These are phyloP conservation scores for Penicillium canescens DNA, from an alignment of 495 filamentous ascomycete genomes.

Conservation along the genomic window DNA sequence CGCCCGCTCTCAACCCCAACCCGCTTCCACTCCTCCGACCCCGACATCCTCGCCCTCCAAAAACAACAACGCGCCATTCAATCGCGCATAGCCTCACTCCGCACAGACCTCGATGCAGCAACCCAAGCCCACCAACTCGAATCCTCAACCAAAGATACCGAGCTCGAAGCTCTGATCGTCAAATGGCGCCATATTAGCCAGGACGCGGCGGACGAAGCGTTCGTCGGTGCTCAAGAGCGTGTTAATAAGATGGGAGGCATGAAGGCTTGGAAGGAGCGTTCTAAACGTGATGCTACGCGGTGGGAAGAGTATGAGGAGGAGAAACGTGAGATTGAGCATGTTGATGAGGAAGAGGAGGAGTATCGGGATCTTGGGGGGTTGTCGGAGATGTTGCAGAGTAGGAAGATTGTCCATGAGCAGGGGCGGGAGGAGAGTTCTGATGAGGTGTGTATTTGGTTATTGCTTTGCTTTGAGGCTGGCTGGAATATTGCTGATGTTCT, in stretches of 20 bases:
- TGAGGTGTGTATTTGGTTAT: constrained; percentile 32
- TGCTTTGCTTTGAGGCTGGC: background rate
- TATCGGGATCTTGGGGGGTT: constrained; percentile 21
- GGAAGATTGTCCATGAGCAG: constrained; percentile 16
- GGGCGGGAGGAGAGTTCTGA: constrained; percentile 35
- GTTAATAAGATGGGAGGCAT: constrained; percentile 58
- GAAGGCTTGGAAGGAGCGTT: constrained; percentile 50
- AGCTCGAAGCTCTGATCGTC: constrained; percentile 47
- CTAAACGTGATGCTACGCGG: constrained; percentile 36
- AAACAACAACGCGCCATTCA: constrained; percentile 36
- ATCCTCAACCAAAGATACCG: constrained; percentile 41
- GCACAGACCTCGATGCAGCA: constrained; percentile 45
- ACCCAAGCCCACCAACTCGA: constrained; percentile 52
- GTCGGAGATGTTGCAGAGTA: constrained; percentile 18
- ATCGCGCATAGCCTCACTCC: constrained; percentile 31
- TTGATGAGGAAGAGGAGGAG: constrained; percentile 32
- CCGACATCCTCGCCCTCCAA: constrained; percentile 28
- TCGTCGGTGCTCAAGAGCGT: constrained; percentile 39
- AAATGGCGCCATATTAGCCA: constrained; percentile 52
- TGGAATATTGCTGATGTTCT: background rate
- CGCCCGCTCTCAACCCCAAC: constrained; percentile 5
- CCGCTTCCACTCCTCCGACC: constrained; percentile 14
- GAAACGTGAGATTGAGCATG: constrained; percentile 12
- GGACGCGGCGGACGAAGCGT: constrained; percentile 54
- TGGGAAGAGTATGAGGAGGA: constrained; percentile 34